phyloP scores from a whole-genome alignment of 345 rosid genomes.

The Eucalyptus victrix region DNA sequence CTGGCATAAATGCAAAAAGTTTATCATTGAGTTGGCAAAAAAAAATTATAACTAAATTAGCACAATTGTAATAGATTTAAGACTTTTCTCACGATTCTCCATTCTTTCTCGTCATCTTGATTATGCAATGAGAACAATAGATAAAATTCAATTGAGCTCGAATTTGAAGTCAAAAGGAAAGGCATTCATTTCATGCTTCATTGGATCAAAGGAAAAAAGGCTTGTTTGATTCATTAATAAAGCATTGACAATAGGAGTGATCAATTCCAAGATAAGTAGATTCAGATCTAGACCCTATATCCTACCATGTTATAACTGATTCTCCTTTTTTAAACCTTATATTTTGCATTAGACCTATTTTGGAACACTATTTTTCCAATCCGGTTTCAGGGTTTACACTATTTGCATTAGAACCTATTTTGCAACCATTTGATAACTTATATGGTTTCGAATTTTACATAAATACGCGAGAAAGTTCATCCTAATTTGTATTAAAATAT shows the following conservation, averaged over 20 bases:
- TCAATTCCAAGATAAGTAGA: too few relatives aligned
- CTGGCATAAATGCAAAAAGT: too few relatives aligned
- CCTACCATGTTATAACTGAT: rapidly evolving
- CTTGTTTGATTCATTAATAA: neutral
- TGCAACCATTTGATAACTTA: rapidly evolving
- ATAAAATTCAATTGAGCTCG: neutral
- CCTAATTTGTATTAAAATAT: too few relatives aligned
- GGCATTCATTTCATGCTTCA: neutral
- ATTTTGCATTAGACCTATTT: too few relatives aligned
- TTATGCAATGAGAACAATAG: neutral
- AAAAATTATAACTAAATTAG: too few relatives aligned
- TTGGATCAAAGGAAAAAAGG: neutral
- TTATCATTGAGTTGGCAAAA: too few relatives aligned
- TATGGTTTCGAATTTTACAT: too few relatives aligned
- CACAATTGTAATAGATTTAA: too few relatives aligned
- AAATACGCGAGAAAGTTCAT: rapidly evolving
- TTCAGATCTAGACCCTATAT: rapidly evolving
- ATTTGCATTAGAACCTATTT: too few relatives aligned
- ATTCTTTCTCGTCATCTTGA: neutral
- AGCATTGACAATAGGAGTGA: neutral
- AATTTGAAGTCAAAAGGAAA: neutral
- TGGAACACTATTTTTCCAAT: too few relatives aligned
- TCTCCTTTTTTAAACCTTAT: too few relatives aligned
- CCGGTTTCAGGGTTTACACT: rapidly evolving
- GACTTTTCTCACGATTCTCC: too few relatives aligned